A percentile compares a stretch with the other conserved stretches of the same genome.
These are phyloP conservation scores for Fusarium bulbicola DNA, from an alignment of 2,329 filamentous ascomycete species.

Conservation along the genomic window DNA sequence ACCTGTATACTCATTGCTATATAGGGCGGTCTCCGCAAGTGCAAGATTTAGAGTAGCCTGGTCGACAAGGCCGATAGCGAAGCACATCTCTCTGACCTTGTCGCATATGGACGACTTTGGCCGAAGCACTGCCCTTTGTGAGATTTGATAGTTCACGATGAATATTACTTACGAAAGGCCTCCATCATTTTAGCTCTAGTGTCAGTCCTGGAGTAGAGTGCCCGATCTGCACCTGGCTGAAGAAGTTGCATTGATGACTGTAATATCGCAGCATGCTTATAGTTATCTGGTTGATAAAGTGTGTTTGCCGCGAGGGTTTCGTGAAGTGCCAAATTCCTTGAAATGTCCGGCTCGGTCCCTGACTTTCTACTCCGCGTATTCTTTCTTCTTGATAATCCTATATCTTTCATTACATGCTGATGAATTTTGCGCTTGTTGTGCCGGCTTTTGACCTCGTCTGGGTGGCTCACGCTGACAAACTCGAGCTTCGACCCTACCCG, in stretches of 20 bases:
- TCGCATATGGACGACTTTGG: conserved; percentile 4
- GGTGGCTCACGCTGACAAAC: conserved; percentile 1
- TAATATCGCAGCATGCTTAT: background rate
- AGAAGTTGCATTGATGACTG: background rate
- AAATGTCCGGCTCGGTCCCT: too few species aligned
- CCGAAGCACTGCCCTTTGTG: background rate
- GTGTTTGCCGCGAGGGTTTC: too few species aligned
- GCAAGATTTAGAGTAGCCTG: background rate
- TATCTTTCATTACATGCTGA: conserved; percentile 4
- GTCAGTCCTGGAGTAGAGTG: background rate
- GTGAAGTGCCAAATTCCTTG: background rate
- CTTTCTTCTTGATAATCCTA: background rate
- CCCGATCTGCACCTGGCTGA: background rate
- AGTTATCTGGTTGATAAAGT: background rate
- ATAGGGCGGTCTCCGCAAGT: background rate
- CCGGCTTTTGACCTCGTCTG: background rate
- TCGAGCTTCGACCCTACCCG: background rate
- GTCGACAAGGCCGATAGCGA: background rate
- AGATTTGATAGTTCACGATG: background rate
- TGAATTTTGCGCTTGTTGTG: conserved; percentile 1
- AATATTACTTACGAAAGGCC: background rate
- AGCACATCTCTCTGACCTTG: conserved; percentile 1
- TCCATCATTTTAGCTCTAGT: background rate
- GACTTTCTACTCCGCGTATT: background rate
- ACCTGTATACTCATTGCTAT: background rate